Evolutionary conservation across 2,329 filamentous ascomycete species (phyloP).

Genomic region (Paracoccidioides brasiliensis): DNA sequence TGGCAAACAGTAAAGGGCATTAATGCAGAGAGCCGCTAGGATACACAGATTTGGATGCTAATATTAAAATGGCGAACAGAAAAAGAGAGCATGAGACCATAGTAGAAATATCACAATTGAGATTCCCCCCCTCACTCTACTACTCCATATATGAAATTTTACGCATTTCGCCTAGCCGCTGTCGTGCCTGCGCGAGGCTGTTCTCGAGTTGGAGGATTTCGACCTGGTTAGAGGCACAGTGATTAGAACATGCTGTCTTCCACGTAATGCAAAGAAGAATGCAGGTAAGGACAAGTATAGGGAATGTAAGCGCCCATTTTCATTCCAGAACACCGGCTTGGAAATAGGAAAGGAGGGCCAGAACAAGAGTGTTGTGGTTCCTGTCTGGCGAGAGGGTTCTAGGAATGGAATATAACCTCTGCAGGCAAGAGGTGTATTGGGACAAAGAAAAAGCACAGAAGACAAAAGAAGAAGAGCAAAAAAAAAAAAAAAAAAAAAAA

Average conservation of each 20-base stretch:
- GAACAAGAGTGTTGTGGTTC: not conserved
- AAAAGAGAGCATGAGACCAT: not conserved
- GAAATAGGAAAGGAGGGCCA: not conserved
- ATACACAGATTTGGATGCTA: too few relatives aligned
- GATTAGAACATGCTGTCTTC: slow-evolving; percentile 7
- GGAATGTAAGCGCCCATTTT: not conserved
- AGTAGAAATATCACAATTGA: not conserved
- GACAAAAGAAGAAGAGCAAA: not conserved
- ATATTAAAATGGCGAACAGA: not conserved
- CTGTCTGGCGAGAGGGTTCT: not conserved
- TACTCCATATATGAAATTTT: slow-evolving; percentile 91
- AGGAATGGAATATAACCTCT: not conserved
- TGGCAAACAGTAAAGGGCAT: too few relatives aligned
- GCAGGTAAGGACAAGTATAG: not conserved
- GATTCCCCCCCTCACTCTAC: not conserved
- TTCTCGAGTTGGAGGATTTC: slow-evolving; percentile 97
- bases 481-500: not conserved
- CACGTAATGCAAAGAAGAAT: not conserved
- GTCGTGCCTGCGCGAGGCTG: slow-evolving; percentile 60
- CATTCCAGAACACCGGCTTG: not conserved
- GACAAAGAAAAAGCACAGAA: not conserved
- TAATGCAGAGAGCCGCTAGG: too few relatives aligned
- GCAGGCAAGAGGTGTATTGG: not conserved
- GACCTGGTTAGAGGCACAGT: slow-evolving; percentile 45
- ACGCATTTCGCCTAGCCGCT: slow-evolving; percentile 88